These are phyloP conservation scores for Polytrichum formosum DNA, from an alignment of 225 moss, liverwort and hornwort genomes.

Conservation along the genomic window DNA sequence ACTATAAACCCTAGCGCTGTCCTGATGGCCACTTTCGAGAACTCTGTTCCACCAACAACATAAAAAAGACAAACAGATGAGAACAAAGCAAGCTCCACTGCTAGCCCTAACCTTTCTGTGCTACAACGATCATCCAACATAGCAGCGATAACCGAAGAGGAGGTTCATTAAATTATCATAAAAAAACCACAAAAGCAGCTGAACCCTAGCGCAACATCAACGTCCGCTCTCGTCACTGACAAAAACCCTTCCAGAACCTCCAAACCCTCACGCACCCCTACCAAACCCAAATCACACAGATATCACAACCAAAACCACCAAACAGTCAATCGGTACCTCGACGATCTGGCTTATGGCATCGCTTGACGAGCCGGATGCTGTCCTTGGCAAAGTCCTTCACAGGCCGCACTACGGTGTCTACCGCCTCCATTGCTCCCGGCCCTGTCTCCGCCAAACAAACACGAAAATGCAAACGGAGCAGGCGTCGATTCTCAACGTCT, in stretches of 20 bases:
- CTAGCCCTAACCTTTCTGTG: no score
- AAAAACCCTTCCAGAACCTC: no score
- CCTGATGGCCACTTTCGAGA: constrained; percentile 49
- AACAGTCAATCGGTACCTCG: constrained; percentile 8
- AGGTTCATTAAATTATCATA: no score
- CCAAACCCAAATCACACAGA: background rate
- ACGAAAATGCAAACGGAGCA: no score
- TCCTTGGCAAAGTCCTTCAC: constrained; percentile 57
- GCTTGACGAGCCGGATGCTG: constrained; percentile 52
- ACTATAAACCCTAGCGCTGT: constrained; percentile 52
- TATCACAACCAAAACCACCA: background rate
- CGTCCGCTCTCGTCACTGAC: no score
- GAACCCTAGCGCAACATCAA: no score
- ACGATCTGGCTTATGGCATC: constrained; percentile 58
- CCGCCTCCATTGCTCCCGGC: constrained; percentile 33
- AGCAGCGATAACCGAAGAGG: no score
- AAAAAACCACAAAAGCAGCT: no score
- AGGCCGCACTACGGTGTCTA: constrained; percentile 39
- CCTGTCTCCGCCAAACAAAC: background rate
- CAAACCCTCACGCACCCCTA: background rate
- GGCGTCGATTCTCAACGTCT: no score
- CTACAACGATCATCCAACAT: no score
- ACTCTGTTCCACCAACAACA: constrained; percentile 21
- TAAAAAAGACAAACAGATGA: no score
- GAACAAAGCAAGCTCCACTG: no score